phyloP scores from a whole-genome alignment of 1,139 yeast genomes.

The Ogataea hybrid region DNA sequence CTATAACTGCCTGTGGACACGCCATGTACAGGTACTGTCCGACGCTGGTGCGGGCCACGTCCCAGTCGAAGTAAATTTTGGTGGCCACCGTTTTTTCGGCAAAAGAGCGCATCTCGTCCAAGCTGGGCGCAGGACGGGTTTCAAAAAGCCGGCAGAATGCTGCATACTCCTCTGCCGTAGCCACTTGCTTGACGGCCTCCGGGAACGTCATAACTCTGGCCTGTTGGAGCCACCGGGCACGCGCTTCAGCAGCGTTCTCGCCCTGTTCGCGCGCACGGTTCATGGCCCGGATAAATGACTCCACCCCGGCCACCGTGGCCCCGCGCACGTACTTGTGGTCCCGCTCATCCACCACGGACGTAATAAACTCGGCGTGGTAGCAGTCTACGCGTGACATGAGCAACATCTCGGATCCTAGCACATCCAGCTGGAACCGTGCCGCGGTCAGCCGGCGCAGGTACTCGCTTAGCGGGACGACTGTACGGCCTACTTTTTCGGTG shows the following conservation, averaged over 20 bases:
- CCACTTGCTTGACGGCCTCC: constrained; percentile 26
- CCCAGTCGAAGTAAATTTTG: constrained; percentile 30
- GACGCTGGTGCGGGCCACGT: constrained; percentile 26
- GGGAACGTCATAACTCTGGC: constrained; percentile 27
- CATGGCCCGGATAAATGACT: constrained; percentile 47
- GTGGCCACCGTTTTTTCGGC: constrained; percentile 21
- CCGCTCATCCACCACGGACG: constrained; percentile 53
- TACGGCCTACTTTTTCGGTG: constrained; percentile 64
- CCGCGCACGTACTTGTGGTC: constrained; percentile 58
- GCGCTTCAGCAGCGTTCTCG: constrained; percentile 6
- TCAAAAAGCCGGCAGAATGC: constrained; percentile 8
- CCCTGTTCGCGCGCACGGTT: constrained; percentile 34
- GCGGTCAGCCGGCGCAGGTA: constrained; percentile 57
- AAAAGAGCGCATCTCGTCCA: constrained; percentile 18
- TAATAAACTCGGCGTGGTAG: constrained; percentile 53
- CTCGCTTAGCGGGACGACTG: constrained; percentile 58
- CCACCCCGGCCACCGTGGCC: constrained; percentile 37
- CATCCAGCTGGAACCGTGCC: constrained; percentile 63
- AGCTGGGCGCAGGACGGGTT: constrained; percentile 21
- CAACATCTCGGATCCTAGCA: constrained; percentile 58
- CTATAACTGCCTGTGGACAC: constrained; percentile 28
- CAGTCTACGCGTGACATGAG: constrained; percentile 63
- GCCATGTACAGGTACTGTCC: constrained; percentile 30
- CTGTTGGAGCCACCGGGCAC: constrained; percentile 23
- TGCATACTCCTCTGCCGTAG: constrained; percentile 14